A percentile compares a stretch with the other conserved stretches of the same genome.
Conservation (phyloP, 2,329 filamentous ascomycete genomes). For the Podosphaera xanthii region DNA sequence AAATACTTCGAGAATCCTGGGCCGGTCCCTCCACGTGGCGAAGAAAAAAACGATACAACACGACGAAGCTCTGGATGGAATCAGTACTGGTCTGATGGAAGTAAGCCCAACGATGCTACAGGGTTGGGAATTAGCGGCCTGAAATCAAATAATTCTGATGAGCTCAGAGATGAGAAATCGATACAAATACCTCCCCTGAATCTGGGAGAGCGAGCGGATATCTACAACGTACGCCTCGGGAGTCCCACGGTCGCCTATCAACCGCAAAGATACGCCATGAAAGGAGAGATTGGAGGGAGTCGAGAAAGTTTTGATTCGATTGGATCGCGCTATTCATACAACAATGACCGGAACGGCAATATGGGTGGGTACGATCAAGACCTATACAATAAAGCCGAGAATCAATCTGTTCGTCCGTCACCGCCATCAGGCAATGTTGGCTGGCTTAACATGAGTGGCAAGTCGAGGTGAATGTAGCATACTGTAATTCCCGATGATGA, state of each 20-base stretch:
- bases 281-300: conserved; percentile 35
- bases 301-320: conserved; percentile 33
- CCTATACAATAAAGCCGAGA: too few species aligned
- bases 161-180: conserved; percentile 32
- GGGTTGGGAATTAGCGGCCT: conserved; percentile 27
- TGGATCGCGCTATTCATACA: conserved; percentile 5
- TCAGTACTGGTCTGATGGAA: conserved; percentile 54
- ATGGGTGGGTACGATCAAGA: too few species aligned
- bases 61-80: conserved; percentile 55
- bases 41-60: conserved; percentile 8
- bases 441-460: too few species aligned
- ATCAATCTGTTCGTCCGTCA: too few species aligned
- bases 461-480: too few species aligned
- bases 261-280: conserved; percentile 23
- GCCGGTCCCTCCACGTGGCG: conserved; percentile 10
- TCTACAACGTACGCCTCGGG: conserved; percentile 42
- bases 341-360: too few species aligned
- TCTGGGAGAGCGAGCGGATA: conserved; percentile 29
- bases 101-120: conserved; percentile 36
- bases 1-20: neutral
- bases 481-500: too few species aligned
- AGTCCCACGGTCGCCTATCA: conserved; percentile 43
- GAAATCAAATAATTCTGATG: conserved; percentile 23
- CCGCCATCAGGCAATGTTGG: too few species aligned
- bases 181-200: conserved; percentile 49